A percentile compares a stretch with the other conserved stretches of the same genome.
Conservation (phyloP, 768 basidiomycete species). For the Leccinum variicolor region DNA sequence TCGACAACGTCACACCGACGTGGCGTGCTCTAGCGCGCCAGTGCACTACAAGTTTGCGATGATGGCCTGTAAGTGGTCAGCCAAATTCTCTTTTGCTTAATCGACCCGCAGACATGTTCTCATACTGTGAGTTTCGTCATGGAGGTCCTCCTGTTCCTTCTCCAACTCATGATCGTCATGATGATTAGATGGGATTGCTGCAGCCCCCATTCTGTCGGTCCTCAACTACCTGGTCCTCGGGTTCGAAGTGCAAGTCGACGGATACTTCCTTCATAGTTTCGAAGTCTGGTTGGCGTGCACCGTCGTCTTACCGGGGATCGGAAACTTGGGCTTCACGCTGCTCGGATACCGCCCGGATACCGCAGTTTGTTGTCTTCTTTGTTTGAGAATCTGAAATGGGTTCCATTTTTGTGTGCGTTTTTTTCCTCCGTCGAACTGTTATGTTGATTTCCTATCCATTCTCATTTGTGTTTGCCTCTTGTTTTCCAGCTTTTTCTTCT, state of each 20-base stretch:
- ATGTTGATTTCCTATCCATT: background rate
- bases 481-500: conserved; percentile 45
- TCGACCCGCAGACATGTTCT: conserved; percentile 42
- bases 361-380: conserved; percentile 20
- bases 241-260: conserved; percentile 65
- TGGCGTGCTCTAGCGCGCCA: conserved; percentile 48
- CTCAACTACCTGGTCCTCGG: conserved; percentile 79
- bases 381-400: conserved; percentile 27
- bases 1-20: too few relatives aligned
- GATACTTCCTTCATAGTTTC: conserved; percentile 74
- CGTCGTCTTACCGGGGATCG: conserved; percentile 71
- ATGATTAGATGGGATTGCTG: conserved; percentile 54
- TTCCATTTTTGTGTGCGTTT: conserved; percentile 39
- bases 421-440: background rate
- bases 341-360: conserved; percentile 67
- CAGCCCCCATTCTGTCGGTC: conserved; percentile 58
- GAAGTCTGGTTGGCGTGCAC: conserved; percentile 80
- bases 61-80: conserved; percentile 42
- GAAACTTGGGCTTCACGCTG: conserved; percentile 70
- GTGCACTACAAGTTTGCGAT: conserved; percentile 78
- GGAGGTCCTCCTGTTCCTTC: background rate
- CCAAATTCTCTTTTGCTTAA: background rate
- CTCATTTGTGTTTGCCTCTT: background rate
- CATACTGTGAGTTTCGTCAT: conserved; percentile 39
- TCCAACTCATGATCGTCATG: background rate